A percentile compares a stretch with the other conserved stretches of the same genome.
Evolutionary conservation across 164 flowering plant genomes (phyloP).

Genomic region (Aristolochia californica): DNA sequence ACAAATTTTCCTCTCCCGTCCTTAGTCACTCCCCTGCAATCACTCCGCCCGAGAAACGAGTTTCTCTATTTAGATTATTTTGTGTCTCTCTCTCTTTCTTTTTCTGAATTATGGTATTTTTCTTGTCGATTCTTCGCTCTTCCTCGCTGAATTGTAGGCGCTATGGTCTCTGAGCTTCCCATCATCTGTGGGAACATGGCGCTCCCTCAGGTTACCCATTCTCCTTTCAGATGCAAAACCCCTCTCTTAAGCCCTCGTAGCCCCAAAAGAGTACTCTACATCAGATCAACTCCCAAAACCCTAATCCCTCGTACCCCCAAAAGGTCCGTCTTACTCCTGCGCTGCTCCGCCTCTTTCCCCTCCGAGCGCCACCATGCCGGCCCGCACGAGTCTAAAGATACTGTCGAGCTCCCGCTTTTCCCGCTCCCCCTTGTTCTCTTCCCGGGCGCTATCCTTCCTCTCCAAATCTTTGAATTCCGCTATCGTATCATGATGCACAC

Average conservation of each 20-base stretch:
- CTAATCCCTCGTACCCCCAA: neutral
- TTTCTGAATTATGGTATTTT: too few relatives aligned
- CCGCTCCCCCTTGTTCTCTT: constrained; percentile 95
- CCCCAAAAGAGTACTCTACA: too few relatives aligned
- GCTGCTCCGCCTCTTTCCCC: constrained; percentile 29
- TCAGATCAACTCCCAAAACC: neutral
- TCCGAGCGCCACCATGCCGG: constrained; percentile 32
- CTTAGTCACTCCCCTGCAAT: neutral
- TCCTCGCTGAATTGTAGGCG: too few relatives aligned
- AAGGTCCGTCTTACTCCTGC: constrained; percentile 7
- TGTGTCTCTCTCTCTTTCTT: too few relatives aligned
- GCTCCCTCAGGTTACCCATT: constrained; percentile 39
- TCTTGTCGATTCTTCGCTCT: too few relatives aligned
- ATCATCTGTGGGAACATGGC: constrained; percentile 34
- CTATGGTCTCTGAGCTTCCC: too few relatives aligned
- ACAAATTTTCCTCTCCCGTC: neutral
- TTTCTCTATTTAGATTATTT: too few relatives aligned
- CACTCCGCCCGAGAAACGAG: too few relatives aligned
- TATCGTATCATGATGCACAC: constrained; percentile 99
- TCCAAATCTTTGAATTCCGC: constrained; percentile 91
- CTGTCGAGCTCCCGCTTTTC: constrained; percentile 81
- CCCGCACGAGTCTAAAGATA: constrained; percentile 45
- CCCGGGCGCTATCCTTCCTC: constrained; percentile 89
- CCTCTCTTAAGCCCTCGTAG: neutral
- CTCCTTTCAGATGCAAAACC: constrained; percentile 24